These are phyloP conservation scores for Nannochloropsis salina DNA, from an alignment of 108 stramenopile species.

Conservation along the genomic window DNA sequence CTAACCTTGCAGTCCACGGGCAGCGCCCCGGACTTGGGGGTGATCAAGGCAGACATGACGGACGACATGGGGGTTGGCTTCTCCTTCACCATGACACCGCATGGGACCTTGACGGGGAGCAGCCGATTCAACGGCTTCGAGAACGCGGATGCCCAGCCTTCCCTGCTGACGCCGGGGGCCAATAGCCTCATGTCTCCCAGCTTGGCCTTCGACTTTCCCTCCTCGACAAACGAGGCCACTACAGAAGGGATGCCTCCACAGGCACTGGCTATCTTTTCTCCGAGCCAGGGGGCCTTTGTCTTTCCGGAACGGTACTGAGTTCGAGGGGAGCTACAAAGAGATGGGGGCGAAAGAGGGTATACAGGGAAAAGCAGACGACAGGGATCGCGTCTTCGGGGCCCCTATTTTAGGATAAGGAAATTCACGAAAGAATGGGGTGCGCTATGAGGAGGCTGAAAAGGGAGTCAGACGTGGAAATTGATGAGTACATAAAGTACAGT, in stretches of 20 bases:
- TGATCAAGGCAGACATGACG: slow-evolving; percentile 18
- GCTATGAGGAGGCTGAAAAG: no score
- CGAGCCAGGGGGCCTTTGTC: background rate
- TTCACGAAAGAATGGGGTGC: no score
- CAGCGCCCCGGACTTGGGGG: background rate
- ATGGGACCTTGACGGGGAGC: background rate
- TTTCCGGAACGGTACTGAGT: background rate
- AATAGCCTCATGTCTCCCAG: background rate
- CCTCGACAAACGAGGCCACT: background rate
- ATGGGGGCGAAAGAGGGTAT: no score
- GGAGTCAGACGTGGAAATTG: no score
- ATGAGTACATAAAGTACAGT: no score
- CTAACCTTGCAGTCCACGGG: background rate
- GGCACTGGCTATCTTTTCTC: background rate
- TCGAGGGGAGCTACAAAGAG: no score
- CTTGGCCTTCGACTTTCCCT: slow-evolving; percentile 13
- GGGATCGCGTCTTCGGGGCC: no score
- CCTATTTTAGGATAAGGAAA: no score
- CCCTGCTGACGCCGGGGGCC: background rate
- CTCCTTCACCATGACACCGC: slow-evolving; percentile 6
- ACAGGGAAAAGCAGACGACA: no score
- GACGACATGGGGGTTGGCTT: background rate
- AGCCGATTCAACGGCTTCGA: slow-evolving; percentile 17
- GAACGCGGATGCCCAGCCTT: background rate
- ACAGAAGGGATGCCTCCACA: background rate